Base-by-base conservation (phyloP, 495 filamentous ascomycete genomes). In the Aspergillus carlsbadensis region DNA sequence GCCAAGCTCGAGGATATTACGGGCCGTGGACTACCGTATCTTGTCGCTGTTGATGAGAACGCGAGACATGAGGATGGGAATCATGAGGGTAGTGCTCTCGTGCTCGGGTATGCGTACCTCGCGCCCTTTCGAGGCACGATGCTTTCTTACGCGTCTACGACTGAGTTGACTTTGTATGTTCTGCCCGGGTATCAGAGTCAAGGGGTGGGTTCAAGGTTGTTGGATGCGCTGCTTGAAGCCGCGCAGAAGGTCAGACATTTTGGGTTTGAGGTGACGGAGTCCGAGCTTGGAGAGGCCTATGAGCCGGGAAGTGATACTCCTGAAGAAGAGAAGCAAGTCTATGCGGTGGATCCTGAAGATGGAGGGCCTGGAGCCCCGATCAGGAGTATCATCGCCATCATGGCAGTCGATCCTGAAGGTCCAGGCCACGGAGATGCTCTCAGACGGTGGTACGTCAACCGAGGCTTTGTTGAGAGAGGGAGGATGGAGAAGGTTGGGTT, bases 91-190 rank as follows among this genome's bases (percentile, higher is more conserved):
- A 8, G 26, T 5, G 52, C 52, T 29, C 35, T 61, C 6, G 52
- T 72, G 5, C 44, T 73, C 1, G 65, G 66, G n/a, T 74, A 66
- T 37, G 44, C 63, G 14, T 70, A 64, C 33, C 56, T 68, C 22
- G 61, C 64, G 15, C 60, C 64, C 21, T 69, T 67, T 18, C 64
- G 63, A 7, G 63, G 47, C 8, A 44, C 63, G 21, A 56, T 60
- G 35, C 56, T 65, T 24, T 67, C 69, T 5, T 69, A 72, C 52
- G 68, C 63, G 11, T 42, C 62, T 0, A 70, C 69, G 0, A 69
- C 71, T 0, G 68, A 75, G 43, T 43, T 70, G 3, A 57, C 54
- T 2, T 57, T 72, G 2, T 73, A 67, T 42, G 45, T 72, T 17
- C 67, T 64, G 49, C 68, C 61, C 1, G 48, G 58, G 1, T 24